Evolutionary conservation across 441 rosid genomes (phyloP).

Genomic region (Flueggea neowawraea): DNA sequence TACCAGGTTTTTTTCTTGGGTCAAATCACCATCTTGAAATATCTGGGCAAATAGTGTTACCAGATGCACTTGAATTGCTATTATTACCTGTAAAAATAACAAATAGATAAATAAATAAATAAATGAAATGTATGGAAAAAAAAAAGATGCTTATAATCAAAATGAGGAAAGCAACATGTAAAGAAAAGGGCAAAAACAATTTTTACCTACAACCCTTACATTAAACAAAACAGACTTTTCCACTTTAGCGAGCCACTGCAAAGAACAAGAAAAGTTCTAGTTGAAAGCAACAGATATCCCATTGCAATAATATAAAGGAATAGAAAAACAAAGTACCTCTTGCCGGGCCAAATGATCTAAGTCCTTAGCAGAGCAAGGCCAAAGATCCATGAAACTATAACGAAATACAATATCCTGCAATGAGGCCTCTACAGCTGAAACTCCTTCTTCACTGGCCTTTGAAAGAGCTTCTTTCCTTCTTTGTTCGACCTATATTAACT

Average conservation of each 20-base stretch:
- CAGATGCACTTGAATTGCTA: conserved; percentile 42
- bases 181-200: neutral
- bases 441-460: conserved; percentile 67
- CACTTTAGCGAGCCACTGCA: conserved; percentile 74
- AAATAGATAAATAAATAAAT: neutral
- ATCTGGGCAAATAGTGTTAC: conserved; percentile 62
- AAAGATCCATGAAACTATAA: conserved; percentile 94
- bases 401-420: conserved; percentile 82
- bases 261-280: conserved; percentile 14
- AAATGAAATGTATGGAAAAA: neutral
- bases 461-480: conserved; percentile 94
- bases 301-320: no score
- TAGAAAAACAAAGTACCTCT: conserved; percentile 61
- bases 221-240: conserved; percentile 55
- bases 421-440: conserved; percentile 55
- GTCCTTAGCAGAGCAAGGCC: conserved; percentile 90
- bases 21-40: conserved; percentile 72
- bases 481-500: conserved; percentile 78
- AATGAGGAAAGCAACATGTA: neutral
- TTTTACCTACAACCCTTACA: conserved; percentile 50
- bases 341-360: conserved; percentile 87
- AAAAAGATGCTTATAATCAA: neutral
- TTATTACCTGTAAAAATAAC: conserved; percentile 20
- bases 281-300: neutral
- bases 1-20: conserved; percentile 78